phyloP scores from a whole-genome alignment of 306 rosid genomes.

The Urtica urens region DNA sequence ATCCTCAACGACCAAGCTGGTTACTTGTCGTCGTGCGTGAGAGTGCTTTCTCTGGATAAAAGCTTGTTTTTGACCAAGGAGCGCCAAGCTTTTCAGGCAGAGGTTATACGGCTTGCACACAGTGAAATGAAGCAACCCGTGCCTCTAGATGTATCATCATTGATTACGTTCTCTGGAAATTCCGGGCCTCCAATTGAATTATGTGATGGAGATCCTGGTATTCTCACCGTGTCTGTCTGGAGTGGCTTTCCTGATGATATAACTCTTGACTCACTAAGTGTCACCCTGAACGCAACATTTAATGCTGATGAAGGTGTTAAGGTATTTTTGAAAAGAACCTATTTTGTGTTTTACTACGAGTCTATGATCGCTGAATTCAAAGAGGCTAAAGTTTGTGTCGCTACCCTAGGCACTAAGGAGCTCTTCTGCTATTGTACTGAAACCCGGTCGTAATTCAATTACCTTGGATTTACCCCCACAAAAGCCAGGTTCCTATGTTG shows the following conservation, averaged over 20 bases:
- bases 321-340: slow-evolving; percentile 37
- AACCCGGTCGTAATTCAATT: slow-evolving; percentile 84
- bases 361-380: slow-evolving; percentile 2
- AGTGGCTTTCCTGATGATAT: slow-evolving; percentile 98
- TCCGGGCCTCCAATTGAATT: slow-evolving; percentile 90
- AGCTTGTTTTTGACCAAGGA: slow-evolving; percentile 75
- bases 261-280: slow-evolving; percentile 83
- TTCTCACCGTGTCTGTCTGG: slow-evolving; percentile 75
- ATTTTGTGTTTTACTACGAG: slow-evolving; percentile 13
- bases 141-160: slow-evolving; percentile 85
- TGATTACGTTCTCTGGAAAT: slow-evolving; percentile 89
- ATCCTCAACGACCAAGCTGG: slow-evolving; percentile 91
- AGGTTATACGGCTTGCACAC: slow-evolving; percentile 77
- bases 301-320: slow-evolving; percentile 90
- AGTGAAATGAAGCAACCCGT: slow-evolving; percentile 96
- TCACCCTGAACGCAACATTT: slow-evolving; percentile 71
- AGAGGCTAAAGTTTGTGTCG: slow-evolving; percentile 13
- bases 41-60: slow-evolving; percentile 87
- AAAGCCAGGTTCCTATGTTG: slow-evolving; percentile 93
- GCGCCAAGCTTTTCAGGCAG: slow-evolving; percentile 85
- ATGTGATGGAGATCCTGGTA: slow-evolving; percentile 88
- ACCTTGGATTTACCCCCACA: slow-evolving; percentile 90
- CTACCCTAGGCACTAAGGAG: slow-evolving; percentile 64
- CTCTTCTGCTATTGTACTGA: slow-evolving; percentile 60
- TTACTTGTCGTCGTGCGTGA: slow-evolving; percentile 90